Evolutionary conservation across 805 yeast species (phyloP).

Genomic region (Candida arabinofermentans): DNA sequence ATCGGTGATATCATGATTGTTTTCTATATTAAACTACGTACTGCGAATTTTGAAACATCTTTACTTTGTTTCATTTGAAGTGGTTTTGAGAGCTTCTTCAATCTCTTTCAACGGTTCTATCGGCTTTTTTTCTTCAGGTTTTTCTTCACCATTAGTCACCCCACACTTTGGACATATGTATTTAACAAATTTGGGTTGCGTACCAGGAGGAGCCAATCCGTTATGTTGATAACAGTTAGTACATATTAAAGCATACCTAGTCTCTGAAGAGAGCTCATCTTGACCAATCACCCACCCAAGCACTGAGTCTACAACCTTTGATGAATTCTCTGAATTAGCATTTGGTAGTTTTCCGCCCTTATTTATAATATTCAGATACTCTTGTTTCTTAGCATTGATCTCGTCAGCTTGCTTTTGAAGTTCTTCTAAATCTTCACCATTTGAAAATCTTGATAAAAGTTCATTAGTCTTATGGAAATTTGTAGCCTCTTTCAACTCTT

Average conservation of each 20-base stretch:
- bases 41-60: background rate
- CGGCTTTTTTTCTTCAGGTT: constrained; percentile 1
- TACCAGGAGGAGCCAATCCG: constrained; percentile 77
- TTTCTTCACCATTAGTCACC: constrained; percentile 26
- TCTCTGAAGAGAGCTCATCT: constrained; percentile 57
- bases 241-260: constrained; percentile 72
- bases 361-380: constrained; percentile 33
- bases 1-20: no score
- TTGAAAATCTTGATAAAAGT: constrained; percentile 57
- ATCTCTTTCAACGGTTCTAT: background rate
- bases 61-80: background rate
- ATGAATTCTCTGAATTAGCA: constrained; percentile 4
- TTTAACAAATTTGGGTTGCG: constrained; percentile 43
- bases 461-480: constrained; percentile 73
- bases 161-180: constrained; percentile 71
- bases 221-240: constrained; percentile 62
- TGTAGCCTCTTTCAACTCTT: constrained; percentile 44
- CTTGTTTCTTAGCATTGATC: constrained; percentile 35
- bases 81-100: background rate
- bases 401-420: constrained; percentile 41
- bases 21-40: background rate
- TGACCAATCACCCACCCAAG: constrained; percentile 50
- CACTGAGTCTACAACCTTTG: constrained; percentile 28
- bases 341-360: constrained; percentile 21
- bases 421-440: constrained; percentile 45